These are phyloP conservation scores for Paraphoma chrysanthemicola DNA, from an alignment of 2,329 filamentous ascomycete genomes.

Conservation along the genomic window DNA sequence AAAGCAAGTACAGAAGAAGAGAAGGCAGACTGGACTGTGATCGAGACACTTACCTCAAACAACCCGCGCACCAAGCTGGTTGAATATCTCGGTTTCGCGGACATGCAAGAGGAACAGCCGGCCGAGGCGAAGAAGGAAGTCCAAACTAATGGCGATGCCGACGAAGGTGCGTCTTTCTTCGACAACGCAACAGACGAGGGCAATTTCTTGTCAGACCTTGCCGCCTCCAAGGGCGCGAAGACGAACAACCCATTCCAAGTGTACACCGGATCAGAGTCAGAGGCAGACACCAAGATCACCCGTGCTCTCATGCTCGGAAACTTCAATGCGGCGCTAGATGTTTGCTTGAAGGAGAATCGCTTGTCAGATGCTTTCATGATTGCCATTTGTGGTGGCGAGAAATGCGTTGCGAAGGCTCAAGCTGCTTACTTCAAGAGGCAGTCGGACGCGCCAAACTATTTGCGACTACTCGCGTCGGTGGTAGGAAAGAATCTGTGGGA, in stretches of 20 bases:
- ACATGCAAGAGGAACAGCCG: constrained; percentile 54
- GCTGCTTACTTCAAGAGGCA: constrained; percentile 87
- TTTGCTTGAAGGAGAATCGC: constrained; percentile 86
- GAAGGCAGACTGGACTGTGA: constrained; percentile 94
- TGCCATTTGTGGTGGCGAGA: constrained; percentile 93
- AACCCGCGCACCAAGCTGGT: constrained; percentile 87
- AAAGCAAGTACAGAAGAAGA: constrained; percentile 84
- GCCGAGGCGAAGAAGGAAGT: constrained; percentile 33
- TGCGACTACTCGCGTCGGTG: constrained; percentile 87
- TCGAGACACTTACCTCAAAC: constrained; percentile 83
- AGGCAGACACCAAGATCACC: constrained; percentile 86
- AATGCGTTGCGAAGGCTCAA: constrained; percentile 93
- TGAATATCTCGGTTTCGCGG: constrained; percentile 86
- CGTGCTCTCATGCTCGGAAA: constrained; percentile 86
- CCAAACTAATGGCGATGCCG: constrained; percentile 55
- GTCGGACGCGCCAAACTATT: constrained; percentile 83
- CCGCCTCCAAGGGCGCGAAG: constrained; percentile 88
- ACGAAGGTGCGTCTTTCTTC: constrained; percentile 76
- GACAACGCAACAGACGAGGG: constrained; percentile 73
- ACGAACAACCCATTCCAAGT: constrained; percentile 95
- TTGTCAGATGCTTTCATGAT: constrained; percentile 98
- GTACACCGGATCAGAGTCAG: constrained; percentile 81
- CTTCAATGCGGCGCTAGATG: constrained; percentile 87
- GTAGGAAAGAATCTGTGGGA: constrained; percentile 98
- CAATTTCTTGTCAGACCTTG: constrained; percentile 83